Evolutionary conservation across 176 grass and related monocot species (phyloP), one percentile per base, ranked within the genome.

Genomic region (Themeda triandra): DNA sequence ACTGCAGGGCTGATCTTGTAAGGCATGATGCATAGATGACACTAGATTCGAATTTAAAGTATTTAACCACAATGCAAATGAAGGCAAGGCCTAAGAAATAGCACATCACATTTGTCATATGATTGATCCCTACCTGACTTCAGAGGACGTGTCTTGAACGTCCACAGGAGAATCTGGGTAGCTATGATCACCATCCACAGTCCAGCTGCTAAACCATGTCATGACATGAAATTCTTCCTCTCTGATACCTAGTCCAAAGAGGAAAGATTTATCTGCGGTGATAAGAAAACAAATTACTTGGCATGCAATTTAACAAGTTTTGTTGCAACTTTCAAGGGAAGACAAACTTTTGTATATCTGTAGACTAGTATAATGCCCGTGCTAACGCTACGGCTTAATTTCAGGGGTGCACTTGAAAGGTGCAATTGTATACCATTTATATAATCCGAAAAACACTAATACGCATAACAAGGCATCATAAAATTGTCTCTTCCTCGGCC

Each of bases 191-290:
- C 91, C 93, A 89, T 98, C 96, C 35, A 98, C 89, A 87, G 93
- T 89, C 96, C 96, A 98, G 64, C 96, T 95, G 80, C 87, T 98
- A 83, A 98, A 93, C 96, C 93, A 98, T 66, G 93, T 98, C 85
- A 93, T 92, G 9, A 85, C 91, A 95, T 98, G 96, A 64, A 95
- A 98, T 49, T 92, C 91, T 40, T 93, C 87, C 81, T 92, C 87
- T 74, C 62, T 75, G 72, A 94, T 87, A 49, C 87, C 83, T 87
- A 90, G 53, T 70, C 70, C 68, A 41, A 71, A 87, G 40, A 95
- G 83, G 87, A 95, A 98, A 24, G 85, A 69, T 80, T 86, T 95
- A 91, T 98, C 96, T 98, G 80, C 59, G 85, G 81, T 2, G 0
- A 35, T 63, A 75, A 71, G 14, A 49, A 81, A 66, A 24, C 32